Percentiles rank a stretch among this genome's conserved stretches.
Conservation (phyloP, 2,329 filamentous ascomycete species). For the Fusarium newnesense region DNA sequence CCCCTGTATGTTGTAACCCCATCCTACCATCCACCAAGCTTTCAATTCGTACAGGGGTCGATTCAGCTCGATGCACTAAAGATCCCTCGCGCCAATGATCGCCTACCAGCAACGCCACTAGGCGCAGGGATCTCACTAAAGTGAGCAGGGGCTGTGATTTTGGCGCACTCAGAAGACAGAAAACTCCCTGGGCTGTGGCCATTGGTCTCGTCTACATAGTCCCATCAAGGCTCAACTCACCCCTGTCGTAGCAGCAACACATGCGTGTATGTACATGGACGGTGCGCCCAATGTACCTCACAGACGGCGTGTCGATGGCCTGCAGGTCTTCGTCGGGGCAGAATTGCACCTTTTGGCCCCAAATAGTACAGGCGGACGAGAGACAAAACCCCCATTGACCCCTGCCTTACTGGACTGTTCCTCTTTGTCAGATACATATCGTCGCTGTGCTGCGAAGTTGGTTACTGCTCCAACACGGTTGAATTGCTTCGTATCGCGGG, state of each 20-base stretch:
- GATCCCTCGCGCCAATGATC: constrained; percentile 24
- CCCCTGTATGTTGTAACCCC: neutral
- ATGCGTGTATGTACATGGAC: neutral
- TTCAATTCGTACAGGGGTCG: constrained; percentile 2
- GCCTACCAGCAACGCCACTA: constrained; percentile 16
- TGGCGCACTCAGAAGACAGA: constrained; percentile 3
- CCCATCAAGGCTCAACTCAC: neutral
- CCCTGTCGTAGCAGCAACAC: constrained; percentile 11
- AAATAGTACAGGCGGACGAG: constrained; percentile 15
- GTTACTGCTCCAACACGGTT: neutral
- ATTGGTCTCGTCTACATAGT: constrained; percentile 21
- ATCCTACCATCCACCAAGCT: constrained; percentile 12
- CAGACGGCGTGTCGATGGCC: constrained; percentile 2
- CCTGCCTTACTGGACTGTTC: constrained; percentile 2
- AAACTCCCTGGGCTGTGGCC: constrained; percentile 13
- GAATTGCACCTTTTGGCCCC: neutral
- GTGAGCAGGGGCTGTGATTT: constrained; percentile 18
- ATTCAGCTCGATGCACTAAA: constrained; percentile 40
- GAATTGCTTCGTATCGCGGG: constrained; percentile 21
- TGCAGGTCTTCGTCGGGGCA: neutral
- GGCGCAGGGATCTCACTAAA: neutral
- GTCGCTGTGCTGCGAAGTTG: neutral
- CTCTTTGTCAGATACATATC: neutral
- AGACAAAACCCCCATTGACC: constrained; percentile 33
- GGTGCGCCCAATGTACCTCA: constrained; percentile 8